Evolutionary conservation across 768 basidiomycete genomes (phyloP), one percentile per base, ranked within the genome.

Genomic region (Mycena rebaudengoi): DNA sequence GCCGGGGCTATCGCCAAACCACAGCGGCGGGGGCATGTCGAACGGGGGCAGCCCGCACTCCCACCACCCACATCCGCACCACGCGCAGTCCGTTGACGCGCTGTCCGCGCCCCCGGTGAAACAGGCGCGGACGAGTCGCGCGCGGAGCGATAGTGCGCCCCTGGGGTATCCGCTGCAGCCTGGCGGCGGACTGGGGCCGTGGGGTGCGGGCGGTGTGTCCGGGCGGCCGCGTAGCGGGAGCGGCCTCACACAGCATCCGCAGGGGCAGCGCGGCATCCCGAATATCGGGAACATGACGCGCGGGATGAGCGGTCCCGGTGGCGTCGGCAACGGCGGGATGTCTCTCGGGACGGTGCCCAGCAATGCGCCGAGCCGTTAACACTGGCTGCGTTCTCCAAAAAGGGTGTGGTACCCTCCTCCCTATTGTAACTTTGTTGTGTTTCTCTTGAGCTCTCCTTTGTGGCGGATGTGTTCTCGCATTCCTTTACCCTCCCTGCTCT

Each of bases 141-240:
- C 88, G 30, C 76, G 89, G 69, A 90, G 88, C 69, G 89, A 91
- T 69, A 87, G 85, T 30, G 86, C 90, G 18, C 90, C 90, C 37
- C 74, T 91, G 32, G 88, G 88, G 41, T 88, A 88, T 70, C 83
- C 65, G 46, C 59, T 65, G 43, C 56, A 60, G 59, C 48, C 64
- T 3, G 62, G 75, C 65, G 53, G 72, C 49, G 67, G 71, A 43
- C 60, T 67, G 70, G 61, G 70, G 23, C 67, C 69, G 40, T 70
- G 71, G 71, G 65, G 64, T 26, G 50, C 56, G 45, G 78, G 69
- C 13, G 66, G 76, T 32, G 70, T 71, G 39, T 69, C 70, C 56
- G 70, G 81, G 13, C 62, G 84, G 29, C 85, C 85, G 51, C 76
- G 85, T 69, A 86, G 85, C 61, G 85, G 85, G 35, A 85, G 84